These are phyloP conservation scores for Rhododendron simsii DNA, from an alignment of 148 eudicot species.

Conservation along the genomic window DNA sequence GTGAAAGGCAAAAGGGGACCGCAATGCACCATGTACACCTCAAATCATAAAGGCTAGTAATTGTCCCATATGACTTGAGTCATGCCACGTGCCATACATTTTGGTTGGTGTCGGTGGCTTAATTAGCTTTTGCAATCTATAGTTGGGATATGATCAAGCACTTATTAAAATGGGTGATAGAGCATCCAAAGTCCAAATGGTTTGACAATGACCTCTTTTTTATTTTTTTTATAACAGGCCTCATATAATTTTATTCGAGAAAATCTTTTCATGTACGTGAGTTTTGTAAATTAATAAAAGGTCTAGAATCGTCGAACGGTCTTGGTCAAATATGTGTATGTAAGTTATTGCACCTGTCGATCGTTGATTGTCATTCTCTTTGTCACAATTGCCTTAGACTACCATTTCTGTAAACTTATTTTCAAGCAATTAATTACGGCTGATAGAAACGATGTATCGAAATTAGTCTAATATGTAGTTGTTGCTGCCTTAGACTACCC, in stretches of 20 bases:
- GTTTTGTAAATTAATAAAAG: too few species aligned
- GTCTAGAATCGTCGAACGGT: too few species aligned
- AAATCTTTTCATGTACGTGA: too few species aligned
- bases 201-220: neutral
- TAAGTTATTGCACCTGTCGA: neutral
- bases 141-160: neutral
- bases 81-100: neutral
- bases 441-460: neutral
- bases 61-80: neutral
- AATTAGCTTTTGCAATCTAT: neutral
- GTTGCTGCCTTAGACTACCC: neutral
- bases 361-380: too few species aligned
- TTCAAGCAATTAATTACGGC: neutral
- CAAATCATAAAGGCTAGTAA: neutral
- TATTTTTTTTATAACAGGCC: neutral
- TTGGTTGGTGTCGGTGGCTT: constrained; percentile 12
- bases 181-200: constrained; percentile 7
- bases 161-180: neutral
- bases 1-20: neutral
- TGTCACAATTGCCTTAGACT: neutral
- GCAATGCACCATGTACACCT: neutral
- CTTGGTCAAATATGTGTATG: too few species aligned
- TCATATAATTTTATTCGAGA: neutral
- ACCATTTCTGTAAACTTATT: neutral
- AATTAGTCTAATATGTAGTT: neutral